Percentiles rank a stretch among this genome's conserved stretches.
Evolutionary conservation across 1,139 yeast genomes (phyloP).

Genomic region (Nakaseomyces bracarensis): DNA sequence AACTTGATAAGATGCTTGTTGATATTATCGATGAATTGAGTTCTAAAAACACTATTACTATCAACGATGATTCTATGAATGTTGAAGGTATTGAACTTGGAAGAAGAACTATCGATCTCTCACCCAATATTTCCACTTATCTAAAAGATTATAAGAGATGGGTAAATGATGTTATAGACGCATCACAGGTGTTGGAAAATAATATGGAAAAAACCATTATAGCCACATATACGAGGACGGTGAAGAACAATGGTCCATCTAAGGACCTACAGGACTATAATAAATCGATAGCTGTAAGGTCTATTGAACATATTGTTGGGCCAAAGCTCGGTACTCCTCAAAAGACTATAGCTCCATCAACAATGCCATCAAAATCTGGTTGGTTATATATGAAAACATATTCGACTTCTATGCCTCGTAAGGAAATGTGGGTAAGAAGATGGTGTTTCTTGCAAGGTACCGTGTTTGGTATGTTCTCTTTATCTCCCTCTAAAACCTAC

Average conservation of each 20-base stretch:
- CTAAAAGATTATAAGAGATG: constrained; percentile 31
- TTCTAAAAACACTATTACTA: constrained; percentile 18
- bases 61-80: constrained; percentile 14
- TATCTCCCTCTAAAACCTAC: constrained; percentile 59
- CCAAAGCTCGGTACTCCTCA: constrained; percentile 5
- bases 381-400: constrained; percentile 76
- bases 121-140: constrained; percentile 22
- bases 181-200: constrained; percentile 35
- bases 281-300: constrained; percentile 27
- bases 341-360: constrained; percentile 7
- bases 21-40: constrained; percentile 33
- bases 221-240: constrained; percentile 55
- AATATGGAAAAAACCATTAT: constrained; percentile 51
- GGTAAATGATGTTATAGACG: constrained; percentile 30
- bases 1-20: constrained; percentile 47
- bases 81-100: constrained; percentile 6
- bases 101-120: constrained; percentile 10
- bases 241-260: constrained; percentile 50
- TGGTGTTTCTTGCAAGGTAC: constrained; percentile 87
- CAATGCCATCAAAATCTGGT: constrained; percentile 54
- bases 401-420: constrained; percentile 42
- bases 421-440: constrained; percentile 71
- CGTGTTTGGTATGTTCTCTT: constrained; percentile 67
- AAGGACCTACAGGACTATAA: constrained; percentile 49
- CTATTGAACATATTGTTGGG: constrained; percentile 14